Conservation (phyloP, 1,284 basidiomycete genomes). For the Uromyces viciae-fabae region DNA sequence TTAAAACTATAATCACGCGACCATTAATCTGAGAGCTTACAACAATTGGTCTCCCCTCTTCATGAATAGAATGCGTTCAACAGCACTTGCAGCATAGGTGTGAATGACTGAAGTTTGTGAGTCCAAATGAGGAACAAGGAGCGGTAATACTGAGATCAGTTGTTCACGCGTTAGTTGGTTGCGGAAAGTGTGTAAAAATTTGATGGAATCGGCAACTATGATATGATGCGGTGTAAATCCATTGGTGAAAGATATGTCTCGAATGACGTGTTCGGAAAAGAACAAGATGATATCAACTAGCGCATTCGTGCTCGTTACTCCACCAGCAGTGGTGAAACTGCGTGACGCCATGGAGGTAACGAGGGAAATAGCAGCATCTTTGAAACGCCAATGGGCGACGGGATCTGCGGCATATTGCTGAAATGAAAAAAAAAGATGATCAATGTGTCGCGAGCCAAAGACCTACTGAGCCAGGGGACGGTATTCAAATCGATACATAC, state of each 20-base stretch:
- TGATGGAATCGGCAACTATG: conserved; percentile 91
- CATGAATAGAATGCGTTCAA: conserved; percentile 67
- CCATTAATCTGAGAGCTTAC: conserved; percentile 58
- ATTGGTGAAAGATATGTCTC: conserved; percentile 73
- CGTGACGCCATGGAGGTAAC: conserved; percentile 84
- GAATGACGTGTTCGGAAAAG: conserved; percentile 85
- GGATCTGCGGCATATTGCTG: conserved; percentile 62
- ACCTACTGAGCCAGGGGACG: neutral
- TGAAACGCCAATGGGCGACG: conserved; percentile 77
- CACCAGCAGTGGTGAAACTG: conserved; percentile 69
- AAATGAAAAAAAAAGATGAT: neutral
- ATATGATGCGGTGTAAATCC: conserved; percentile 68
- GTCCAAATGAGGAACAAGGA: conserved; percentile 75
- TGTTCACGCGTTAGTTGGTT: conserved; percentile 78
- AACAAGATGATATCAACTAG: conserved; percentile 91
- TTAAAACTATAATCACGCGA: neutral
- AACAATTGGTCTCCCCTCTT: conserved; percentile 68
- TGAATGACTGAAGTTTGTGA: conserved; percentile 56
- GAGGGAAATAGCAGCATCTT: conserved; percentile 93
- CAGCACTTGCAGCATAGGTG: conserved; percentile 57
- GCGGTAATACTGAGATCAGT: conserved; percentile 81
- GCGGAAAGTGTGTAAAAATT: conserved; percentile 87
- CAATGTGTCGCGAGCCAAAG: neutral
- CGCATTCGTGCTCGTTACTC: conserved; percentile 86
- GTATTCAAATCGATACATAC: conserved; percentile 37